phyloP scores from a whole-genome alignment of 2,329 filamentous ascomycete species.

The Hansfordia pulvinata region DNA sequence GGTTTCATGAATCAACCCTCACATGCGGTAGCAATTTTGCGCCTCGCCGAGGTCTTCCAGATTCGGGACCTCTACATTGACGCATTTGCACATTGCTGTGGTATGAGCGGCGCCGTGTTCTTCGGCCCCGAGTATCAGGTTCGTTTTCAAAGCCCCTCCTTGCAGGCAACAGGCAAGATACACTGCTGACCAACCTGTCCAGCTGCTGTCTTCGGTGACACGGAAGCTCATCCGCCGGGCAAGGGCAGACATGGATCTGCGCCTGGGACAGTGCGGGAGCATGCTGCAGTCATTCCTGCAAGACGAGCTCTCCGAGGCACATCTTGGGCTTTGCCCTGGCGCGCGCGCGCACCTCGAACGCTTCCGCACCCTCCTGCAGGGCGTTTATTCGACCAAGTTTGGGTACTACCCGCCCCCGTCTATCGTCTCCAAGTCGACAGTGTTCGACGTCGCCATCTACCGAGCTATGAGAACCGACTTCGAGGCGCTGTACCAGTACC shows the following conservation, averaged over 20 bases:
- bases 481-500: slow-evolving; percentile 52
- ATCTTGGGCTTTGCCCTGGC: slow-evolving; percentile 48
- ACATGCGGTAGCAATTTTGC: slow-evolving; percentile 54
- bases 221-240: slow-evolving; percentile 52
- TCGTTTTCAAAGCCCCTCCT: slow-evolving; percentile 13
- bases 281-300: slow-evolving; percentile 56
- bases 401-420: slow-evolving; percentile 57
- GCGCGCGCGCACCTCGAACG: slow-evolving; percentile 56
- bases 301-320: slow-evolving; percentile 52
- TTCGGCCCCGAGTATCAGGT: slow-evolving; percentile 47
- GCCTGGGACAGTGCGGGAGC: slow-evolving; percentile 40
- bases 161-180: background rate
- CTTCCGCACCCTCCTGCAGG: slow-evolving; percentile 55
- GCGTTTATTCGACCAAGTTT: slow-evolving; percentile 52
- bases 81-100: slow-evolving; percentile 65
- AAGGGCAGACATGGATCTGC: slow-evolving; percentile 49
- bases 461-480: slow-evolving; percentile 56
- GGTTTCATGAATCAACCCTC: slow-evolving; percentile 51
- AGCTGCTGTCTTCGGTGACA: slow-evolving; percentile 38
- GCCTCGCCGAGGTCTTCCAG: slow-evolving; percentile 53
- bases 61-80: slow-evolving; percentile 54
- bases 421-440: slow-evolving; percentile 22
- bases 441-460: slow-evolving; percentile 46
- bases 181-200: slow-evolving; percentile 10
- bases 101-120: slow-evolving; percentile 53